Percentiles rank a stretch among this genome's conserved stretches.
Conservation (phyloP, 2,329 filamentous ascomycete genomes). For the Ceratocystis huliohia region DNA sequence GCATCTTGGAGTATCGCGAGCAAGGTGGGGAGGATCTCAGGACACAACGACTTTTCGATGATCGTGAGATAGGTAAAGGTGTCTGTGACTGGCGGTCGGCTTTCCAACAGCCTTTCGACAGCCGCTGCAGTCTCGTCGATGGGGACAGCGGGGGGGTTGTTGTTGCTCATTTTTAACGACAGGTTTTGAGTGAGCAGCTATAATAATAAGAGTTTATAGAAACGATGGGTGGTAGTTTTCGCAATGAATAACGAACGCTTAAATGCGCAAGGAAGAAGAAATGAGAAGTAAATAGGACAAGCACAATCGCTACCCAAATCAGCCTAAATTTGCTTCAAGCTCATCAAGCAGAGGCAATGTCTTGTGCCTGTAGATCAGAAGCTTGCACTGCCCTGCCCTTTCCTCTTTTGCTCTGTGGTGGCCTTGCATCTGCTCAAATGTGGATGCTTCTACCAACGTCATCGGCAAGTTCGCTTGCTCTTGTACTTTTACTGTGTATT, state of each 20-base stretch:
- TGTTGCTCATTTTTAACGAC: constrained; percentile 1
- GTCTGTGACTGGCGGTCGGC: constrained; percentile 44
- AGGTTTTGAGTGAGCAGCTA: not conserved
- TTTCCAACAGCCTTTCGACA: constrained; percentile 37
- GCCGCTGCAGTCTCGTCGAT: constrained; percentile 28
- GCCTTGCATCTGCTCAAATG: constrained; percentile 5
- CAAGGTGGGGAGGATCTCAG: constrained; percentile 53
- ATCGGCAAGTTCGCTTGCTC: constrained; percentile 1
- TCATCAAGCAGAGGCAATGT: not conserved
- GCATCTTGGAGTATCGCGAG: constrained; percentile 57
- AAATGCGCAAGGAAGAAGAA: not conserved
- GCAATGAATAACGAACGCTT: not conserved
- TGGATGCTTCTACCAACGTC: constrained; percentile 9
- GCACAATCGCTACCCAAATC: not conserved
- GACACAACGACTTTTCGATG: constrained; percentile 57
- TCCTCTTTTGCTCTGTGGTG: not conserved
- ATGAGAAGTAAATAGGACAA: not conserved
- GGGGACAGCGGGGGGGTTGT: not conserved
- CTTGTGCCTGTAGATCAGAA: constrained; percentile 19
- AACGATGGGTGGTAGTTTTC: not conserved
- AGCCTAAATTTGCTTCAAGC: constrained; percentile 22
- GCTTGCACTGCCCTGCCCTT: constrained; percentile 17
- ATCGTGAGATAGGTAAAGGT: constrained; percentile 67
- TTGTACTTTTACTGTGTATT: constrained; percentile 9
- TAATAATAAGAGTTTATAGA: too few species aligned